These are phyloP conservation scores for Mitragyna speciosa DNA, from an alignment of 257 asterid genomes.

Conservation along the genomic window DNA sequence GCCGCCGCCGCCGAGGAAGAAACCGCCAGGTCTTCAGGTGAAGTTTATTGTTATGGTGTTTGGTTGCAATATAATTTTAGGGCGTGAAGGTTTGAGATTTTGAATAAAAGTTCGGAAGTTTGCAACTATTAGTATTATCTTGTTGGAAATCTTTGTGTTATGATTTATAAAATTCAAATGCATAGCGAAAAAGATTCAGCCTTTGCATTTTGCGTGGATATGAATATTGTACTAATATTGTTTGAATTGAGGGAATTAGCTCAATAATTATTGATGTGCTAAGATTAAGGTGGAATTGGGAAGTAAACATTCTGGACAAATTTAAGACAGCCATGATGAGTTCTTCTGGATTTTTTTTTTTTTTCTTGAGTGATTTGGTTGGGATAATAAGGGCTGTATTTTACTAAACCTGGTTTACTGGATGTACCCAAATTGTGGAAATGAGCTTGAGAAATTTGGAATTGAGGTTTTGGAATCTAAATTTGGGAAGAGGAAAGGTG, in stretches of 20 bases:
- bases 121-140: too few species aligned
- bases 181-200: too few species aligned
- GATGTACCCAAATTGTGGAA: background rate
- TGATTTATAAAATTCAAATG: too few species aligned
- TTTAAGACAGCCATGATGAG: background rate
- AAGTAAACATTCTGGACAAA: background rate
- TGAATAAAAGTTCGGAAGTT: too few species aligned
- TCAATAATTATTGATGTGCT: background rate
- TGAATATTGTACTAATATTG: background rate
- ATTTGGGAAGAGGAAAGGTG: background rate
- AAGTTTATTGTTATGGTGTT: background rate
- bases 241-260: background rate
- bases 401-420: background rate
- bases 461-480: background rate
- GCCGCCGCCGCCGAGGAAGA: slow-evolving; percentile 27
- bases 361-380: background rate
- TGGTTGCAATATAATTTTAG: too few species aligned
- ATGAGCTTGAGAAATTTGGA: background rate
- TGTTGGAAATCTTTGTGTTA: too few species aligned
- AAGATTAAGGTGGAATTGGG: background rate
- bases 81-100: too few species aligned
- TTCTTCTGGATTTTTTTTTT: background rate
- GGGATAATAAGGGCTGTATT: background rate
- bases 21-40: slow-evolving; percentile 35
- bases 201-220: too few species aligned